Evolutionary conservation across 2,329 filamentous ascomycete species (phyloP).

Genomic region (Pseudogymnoascus sp.): DNA sequence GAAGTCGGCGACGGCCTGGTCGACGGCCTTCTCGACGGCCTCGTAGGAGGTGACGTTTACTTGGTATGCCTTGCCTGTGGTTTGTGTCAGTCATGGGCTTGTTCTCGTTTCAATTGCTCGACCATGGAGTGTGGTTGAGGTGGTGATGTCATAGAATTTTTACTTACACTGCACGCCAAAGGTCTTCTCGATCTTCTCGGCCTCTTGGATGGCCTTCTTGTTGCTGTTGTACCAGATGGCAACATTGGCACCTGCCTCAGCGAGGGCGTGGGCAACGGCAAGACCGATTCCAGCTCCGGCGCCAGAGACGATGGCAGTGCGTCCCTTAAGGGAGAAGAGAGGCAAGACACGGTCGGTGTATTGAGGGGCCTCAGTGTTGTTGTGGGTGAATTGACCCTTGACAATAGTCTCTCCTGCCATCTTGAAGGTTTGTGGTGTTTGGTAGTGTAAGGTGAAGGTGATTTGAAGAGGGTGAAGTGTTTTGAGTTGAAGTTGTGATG

Average conservation of each 20-base stretch:
- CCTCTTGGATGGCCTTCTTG: slow-evolving; percentile 53
- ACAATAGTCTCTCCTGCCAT: slow-evolving; percentile 19
- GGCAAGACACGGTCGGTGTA: slow-evolving; percentile 47
- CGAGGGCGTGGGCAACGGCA: slow-evolving; percentile 54
- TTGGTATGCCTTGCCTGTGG: slow-evolving; percentile 50
- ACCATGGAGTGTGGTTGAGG: background rate
- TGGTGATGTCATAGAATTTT: background rate
- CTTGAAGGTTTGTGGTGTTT: background rate
- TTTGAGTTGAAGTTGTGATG: background rate
- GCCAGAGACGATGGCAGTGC: slow-evolving; percentile 63
- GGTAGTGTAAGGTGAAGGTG: background rate
- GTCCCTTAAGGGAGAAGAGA: slow-evolving; percentile 62
- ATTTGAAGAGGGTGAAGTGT: background rate
- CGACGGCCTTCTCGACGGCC: slow-evolving; percentile 43
- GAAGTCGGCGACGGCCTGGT: slow-evolving; percentile 55
- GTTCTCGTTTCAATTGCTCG: slow-evolving; percentile 9
- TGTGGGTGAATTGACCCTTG: slow-evolving; percentile 46
- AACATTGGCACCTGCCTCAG: slow-evolving; percentile 65
- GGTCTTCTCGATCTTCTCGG: slow-evolving; percentile 54
- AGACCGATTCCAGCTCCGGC: slow-evolving; percentile 64
- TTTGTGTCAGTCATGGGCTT: slow-evolving; percentile 10
- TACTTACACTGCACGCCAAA: slow-evolving; percentile 60
- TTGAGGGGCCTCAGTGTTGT: slow-evolving; percentile 43
- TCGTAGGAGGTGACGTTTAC: slow-evolving; percentile 51
- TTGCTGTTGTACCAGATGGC: slow-evolving; percentile 68